phyloP scores from a whole-genome alignment of 257 asterid genomes.

The Perilla frutescens region DNA sequence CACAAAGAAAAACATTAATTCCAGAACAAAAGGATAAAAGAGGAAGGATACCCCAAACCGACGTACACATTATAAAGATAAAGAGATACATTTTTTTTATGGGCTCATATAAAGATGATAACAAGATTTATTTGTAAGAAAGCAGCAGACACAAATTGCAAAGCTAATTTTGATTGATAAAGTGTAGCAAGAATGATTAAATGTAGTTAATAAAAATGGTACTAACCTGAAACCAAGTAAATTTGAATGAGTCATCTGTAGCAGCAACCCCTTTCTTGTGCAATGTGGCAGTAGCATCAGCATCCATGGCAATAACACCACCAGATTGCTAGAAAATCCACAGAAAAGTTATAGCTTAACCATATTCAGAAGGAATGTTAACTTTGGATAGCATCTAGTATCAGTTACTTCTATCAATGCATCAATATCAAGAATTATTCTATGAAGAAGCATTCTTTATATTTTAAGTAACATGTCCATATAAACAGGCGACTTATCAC shows the following conservation, averaged over 20 bases:
- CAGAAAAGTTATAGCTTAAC: constrained; percentile 33
- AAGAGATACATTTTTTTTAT: not conserved
- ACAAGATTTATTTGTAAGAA: not conserved
- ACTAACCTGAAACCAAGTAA: constrained; percentile 87
- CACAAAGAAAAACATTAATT: not conserved
- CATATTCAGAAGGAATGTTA: constrained; percentile 18
- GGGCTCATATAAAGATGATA: not conserved
- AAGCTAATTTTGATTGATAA: constrained; percentile 16
- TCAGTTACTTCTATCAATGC: constrained; percentile 28
- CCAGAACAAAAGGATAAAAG: not conserved
- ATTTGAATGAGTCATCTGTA: constrained; percentile 83
- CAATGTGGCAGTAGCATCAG: constrained; percentile 86
- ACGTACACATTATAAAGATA: too few relatives aligned
- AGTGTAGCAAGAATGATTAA: constrained; percentile 7
- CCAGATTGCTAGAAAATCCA: constrained; percentile 65
- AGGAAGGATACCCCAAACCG: not conserved
- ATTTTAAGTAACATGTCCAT: constrained; percentile 13
- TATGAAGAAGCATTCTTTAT: not conserved
- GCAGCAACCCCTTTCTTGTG: constrained; percentile 76
- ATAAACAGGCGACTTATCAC: constrained; percentile 45
- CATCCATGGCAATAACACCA: constrained; percentile 82
- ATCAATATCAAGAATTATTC: constrained; percentile 1
- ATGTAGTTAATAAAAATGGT: not conserved
- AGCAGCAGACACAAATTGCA: constrained; percentile 13
- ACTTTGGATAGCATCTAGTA: constrained; percentile 8